A percentile compares a stretch with the other conserved stretches of the same genome.
phyloP scores from a whole-genome alignment of 31 red algal genomes.

The Endocladia muricata region DNA sequence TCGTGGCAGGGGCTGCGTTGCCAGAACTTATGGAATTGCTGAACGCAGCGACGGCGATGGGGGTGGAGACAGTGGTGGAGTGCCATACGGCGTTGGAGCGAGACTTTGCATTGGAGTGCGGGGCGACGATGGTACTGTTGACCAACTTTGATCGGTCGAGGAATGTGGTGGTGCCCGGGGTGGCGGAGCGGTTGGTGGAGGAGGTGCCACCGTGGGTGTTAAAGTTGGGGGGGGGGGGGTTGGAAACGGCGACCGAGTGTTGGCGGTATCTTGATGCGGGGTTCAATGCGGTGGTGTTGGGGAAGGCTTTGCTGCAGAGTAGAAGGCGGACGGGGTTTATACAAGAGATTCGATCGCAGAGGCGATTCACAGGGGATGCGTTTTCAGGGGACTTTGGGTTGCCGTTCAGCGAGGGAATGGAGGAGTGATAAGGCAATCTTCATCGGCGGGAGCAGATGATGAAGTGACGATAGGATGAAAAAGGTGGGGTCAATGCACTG shows the following conservation, averaged over 20 bases:
- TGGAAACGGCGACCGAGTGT: constrained; percentile 59
- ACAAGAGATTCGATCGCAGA: constrained; percentile 44
- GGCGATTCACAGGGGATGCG: constrained; percentile 13
- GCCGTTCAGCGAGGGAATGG: constrained; percentile 3
- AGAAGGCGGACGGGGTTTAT: constrained; percentile 38
- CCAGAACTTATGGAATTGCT: constrained; percentile 84
- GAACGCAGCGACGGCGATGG: constrained; percentile 85
- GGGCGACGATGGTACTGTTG: constrained; percentile 77
- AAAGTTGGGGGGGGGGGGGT: constrained; percentile 66
- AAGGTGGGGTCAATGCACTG: too few species aligned
- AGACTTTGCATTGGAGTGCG: constrained; percentile 85
- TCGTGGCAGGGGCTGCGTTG: constrained; percentile 82
- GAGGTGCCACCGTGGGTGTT: constrained; percentile 69
- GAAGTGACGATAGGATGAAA: too few species aligned
- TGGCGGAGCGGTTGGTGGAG: constrained; percentile 33
- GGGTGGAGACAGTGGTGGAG: constrained; percentile 90
- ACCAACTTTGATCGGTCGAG: constrained; percentile 79
- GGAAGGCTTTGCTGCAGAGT: constrained; percentile 56
- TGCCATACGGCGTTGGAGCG: constrained; percentile 79
- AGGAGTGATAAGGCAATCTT: too few species aligned
- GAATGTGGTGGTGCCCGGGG: constrained; percentile 43
- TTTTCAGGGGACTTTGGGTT: constrained; percentile 38
- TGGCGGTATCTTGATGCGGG: constrained; percentile 74
- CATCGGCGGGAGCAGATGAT: too few species aligned
- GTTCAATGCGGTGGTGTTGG: constrained; percentile 86